Base-by-base conservation (phyloP, 1,284 basidiomycete species). In the Moesziomyces aphidis region DNA sequence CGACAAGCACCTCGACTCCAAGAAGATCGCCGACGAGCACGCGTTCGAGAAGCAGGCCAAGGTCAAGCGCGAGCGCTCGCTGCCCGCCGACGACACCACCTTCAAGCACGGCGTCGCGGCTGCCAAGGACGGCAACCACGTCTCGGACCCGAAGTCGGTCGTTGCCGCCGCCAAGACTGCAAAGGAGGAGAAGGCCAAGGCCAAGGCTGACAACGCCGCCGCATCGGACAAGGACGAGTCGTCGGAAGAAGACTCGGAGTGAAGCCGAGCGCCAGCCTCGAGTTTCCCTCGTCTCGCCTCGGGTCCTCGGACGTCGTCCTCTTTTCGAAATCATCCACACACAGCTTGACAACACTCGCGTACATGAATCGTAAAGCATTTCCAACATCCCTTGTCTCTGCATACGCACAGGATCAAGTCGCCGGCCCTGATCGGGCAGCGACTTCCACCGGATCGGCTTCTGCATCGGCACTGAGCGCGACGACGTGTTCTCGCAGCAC, bases 91-190 rank as follows among this genome's bases (percentile, higher is more conserved):
- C 50, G 61, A 73, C 61, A 73, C 70, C 57, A 67, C 70, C 36
- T 73, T 73, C 70, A 59, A 73, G 70, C 70, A 73, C 64, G 71
- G 71, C 17, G 58, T 73, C 2, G 71, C 71, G 53, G 71, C 71
- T 52, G 65, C 71, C 61, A 73, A 69, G 65, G 71, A 73, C 42
- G 71, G 71, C 48, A 69, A 73, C 65, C 71, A 54, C n/a, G 50
- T 73, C 21, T 73, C 71, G 43, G 65, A 73, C 39, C 65, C 71
- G 50, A 68, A 73, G 59, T 21, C 46, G 23, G 71, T 73, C 17
- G 71, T 73, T 23, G 71, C 64, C n/a, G 51, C 50, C n/a, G 70
- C 70, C 26, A 54, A 73, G 45, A 57, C 57, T n/a, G 63, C 48
- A 45, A 73, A 73, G 55, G 49, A 73, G 61, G 70, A 73, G 50